Evolutionary conservation across 495 filamentous ascomycete genomes (phyloP).

Genomic region (Daldinia bambusicola): DNA sequence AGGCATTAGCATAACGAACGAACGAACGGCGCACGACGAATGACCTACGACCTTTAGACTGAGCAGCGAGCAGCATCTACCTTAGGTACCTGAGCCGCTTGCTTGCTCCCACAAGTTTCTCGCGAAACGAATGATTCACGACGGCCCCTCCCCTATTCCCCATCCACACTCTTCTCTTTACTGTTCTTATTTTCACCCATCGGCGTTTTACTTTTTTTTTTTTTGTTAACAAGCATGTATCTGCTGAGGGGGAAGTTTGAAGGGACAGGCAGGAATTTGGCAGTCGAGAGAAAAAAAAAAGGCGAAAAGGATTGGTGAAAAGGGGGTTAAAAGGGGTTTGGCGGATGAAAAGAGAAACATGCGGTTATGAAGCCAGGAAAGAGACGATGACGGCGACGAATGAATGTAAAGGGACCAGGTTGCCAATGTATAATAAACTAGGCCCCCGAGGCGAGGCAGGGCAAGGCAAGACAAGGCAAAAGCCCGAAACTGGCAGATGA

Average conservation of each 20-base stretch:
- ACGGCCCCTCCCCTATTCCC: not conserved
- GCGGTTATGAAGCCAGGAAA: not conserved
- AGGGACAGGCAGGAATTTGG: not conserved
- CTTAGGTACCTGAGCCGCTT: too few relatives aligned
- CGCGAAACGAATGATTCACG: constrained; percentile 6
- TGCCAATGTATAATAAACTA: constrained; percentile 9
- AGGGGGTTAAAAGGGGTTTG: too few relatives aligned
- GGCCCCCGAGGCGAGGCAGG: not conserved
- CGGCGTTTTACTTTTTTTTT: not conserved
- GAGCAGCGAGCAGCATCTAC: not conserved
- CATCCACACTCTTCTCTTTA: not conserved
- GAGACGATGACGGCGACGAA: not conserved
- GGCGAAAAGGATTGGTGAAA: too few relatives aligned
- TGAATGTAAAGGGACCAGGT: not conserved
- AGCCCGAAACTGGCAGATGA: not conserved
- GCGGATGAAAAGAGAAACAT: not conserved
- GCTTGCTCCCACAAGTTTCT: not conserved
- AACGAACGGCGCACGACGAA: not conserved
- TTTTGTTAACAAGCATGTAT: too few relatives aligned
- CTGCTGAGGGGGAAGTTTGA: too few relatives aligned
- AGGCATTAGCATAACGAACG: not conserved
- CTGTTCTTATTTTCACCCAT: not conserved
- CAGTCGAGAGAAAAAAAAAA: too few relatives aligned
- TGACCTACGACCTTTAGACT: constrained; percentile 1
- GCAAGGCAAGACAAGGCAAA: not conserved